phyloP scores from a whole-genome alignment of 2,329 filamentous ascomycete species.

The Alternaria solani region DNA sequence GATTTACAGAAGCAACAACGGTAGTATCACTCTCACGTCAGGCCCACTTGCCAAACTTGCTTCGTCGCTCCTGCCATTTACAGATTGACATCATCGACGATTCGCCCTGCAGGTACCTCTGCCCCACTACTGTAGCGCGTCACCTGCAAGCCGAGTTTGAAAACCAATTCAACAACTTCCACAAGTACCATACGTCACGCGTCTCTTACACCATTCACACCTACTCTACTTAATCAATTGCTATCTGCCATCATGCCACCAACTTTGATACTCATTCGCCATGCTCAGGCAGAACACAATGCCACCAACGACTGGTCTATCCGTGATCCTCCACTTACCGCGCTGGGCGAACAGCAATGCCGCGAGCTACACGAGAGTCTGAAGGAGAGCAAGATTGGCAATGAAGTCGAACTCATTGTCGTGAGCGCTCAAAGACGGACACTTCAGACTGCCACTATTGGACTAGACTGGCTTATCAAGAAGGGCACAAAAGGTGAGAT shows the following conservation, averaged over 20 bases:
- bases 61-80: conserved; percentile 7
- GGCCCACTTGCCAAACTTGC: conserved; percentile 6
- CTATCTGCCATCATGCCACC: conserved; percentile 48
- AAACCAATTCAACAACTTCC: conserved; percentile 6
- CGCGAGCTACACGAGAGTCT: conserved; percentile 51
- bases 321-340: conserved; percentile 54
- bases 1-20: conserved; percentile 9
- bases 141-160: conserved; percentile 13
- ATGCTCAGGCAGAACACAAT: conserved; percentile 57
- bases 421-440: conserved; percentile 72
- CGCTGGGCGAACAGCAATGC: conserved; percentile 54
- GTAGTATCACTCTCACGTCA: conserved; percentile 1
- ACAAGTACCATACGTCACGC: background rate
- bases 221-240: background rate
- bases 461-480: conserved; percentile 66
- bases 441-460: conserved; percentile 68
- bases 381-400: conserved; percentile 47
- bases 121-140: conserved; percentile 26
- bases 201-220: background rate
- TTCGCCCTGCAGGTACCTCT: conserved; percentile 18
- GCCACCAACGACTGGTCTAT: conserved; percentile 52
- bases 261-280: conserved; percentile 56
- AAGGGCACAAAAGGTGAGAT: conserved; percentile 50
- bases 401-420: conserved; percentile 63
- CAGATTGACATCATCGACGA: conserved; percentile 19